These are phyloP conservation scores for Candida multigemmis DNA, from an alignment of 805 yeast species.

Conservation along the genomic window DNA sequence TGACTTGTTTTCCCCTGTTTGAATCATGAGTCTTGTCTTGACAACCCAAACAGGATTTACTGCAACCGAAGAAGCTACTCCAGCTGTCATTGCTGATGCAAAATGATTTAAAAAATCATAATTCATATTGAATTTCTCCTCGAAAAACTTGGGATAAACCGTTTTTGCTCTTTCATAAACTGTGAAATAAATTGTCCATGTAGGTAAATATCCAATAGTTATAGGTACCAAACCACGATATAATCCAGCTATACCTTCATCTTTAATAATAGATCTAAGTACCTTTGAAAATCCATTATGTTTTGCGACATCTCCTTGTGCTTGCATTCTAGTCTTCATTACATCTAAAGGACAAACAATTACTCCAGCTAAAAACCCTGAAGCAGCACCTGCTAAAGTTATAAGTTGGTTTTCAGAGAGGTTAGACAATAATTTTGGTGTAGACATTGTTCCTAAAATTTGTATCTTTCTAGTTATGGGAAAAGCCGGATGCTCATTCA, in stretches of 20 bases:
- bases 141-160: slow-evolving; percentile 36
- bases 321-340: slow-evolving; percentile 88
- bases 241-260: slow-evolving; percentile 78
- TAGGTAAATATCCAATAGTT: slow-evolving; percentile 87
- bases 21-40: slow-evolving; percentile 89
- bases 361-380: slow-evolving; percentile 86
- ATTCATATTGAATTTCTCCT: slow-evolving; percentile 13
- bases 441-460: slow-evolving; percentile 8
- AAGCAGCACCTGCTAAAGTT: slow-evolving; percentile 86
- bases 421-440: slow-evolving; percentile 12
- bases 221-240: slow-evolving; percentile 93
- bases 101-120: slow-evolving; percentile 30
- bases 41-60: slow-evolving; percentile 98
- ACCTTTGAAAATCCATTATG: slow-evolving; percentile 52
- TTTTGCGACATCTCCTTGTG: slow-evolving; percentile 53
- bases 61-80: slow-evolving; percentile 70
- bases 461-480: slow-evolving; percentile 12
- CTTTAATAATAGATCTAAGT: slow-evolving; percentile 51
- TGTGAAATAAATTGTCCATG: slow-evolving; percentile 94
- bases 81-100: slow-evolving; percentile 75
- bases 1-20: slow-evolving; percentile 34
- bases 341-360: slow-evolving; percentile 94
- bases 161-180: slow-evolving; percentile 76
- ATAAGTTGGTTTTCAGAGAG: slow-evolving; percentile 47
- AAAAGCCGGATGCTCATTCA: slow-evolving; percentile 10